Percentiles rank a stretch among this genome's conserved stretches.
Evolutionary conservation across 164 flowering plant species (phyloP).

Genomic region (Sextonia rubra): DNA sequence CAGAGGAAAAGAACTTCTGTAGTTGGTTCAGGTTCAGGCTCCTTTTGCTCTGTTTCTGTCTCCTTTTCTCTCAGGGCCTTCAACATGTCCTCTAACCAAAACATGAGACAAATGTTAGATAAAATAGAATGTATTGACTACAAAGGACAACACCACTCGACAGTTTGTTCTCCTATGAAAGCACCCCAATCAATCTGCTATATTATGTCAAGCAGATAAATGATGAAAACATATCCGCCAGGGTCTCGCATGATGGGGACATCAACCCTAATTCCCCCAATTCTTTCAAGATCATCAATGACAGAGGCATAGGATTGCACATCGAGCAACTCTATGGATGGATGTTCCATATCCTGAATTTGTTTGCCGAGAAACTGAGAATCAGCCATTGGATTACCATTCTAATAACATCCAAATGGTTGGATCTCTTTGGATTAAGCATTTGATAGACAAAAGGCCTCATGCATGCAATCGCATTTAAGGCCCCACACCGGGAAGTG

Average conservation of each 20-base stretch:
- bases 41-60: slow-evolving; percentile 59
- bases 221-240: neutral
- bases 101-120: neutral
- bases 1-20: slow-evolving; percentile 96
- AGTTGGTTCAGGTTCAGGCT: slow-evolving; percentile 89
- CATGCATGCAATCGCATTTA: no score
- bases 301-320: no score
- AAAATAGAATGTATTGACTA: neutral
- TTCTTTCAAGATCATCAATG: no score
- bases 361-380: no score
- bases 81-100: slow-evolving; percentile 49
- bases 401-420: no score
- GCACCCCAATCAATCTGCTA: neutral
- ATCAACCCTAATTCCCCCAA: no score
- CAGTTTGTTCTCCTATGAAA: neutral
- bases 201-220: neutral
- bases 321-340: no score
- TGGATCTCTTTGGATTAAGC: no score
- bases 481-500: no score
- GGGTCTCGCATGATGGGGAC: neutral
- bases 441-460: no score
- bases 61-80: slow-evolving; percentile 61
- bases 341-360: no score
- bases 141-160: neutral
- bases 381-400: no score